These are phyloP conservation scores for Colletotrichum horii DNA, from an alignment of 2,329 filamentous ascomycete species.

Conservation along the genomic window DNA sequence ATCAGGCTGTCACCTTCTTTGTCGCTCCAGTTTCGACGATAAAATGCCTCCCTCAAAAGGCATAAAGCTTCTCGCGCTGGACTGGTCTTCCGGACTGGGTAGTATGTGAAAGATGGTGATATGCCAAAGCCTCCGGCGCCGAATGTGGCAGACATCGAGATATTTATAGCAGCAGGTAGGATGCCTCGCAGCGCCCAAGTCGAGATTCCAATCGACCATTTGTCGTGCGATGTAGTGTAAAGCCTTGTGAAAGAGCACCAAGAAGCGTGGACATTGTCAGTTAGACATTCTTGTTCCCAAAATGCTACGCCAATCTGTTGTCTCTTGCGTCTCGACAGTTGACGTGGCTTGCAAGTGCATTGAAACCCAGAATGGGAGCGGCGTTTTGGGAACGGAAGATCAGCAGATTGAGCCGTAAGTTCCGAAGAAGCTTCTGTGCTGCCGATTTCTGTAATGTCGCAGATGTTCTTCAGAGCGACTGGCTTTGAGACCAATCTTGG, in stretches of 20 bases:
- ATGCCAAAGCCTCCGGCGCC: background rate
- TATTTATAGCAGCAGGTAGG: background rate
- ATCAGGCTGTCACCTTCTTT: background rate
- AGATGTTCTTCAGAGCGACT: background rate
- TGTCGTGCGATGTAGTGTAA: background rate
- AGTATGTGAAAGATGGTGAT: background rate
- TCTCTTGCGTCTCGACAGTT: background rate
- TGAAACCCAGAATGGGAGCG: background rate
- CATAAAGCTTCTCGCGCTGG: background rate
- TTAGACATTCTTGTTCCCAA: background rate
- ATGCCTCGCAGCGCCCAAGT: background rate
- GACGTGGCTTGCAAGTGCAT: background rate
- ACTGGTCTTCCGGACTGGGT: accelerated
- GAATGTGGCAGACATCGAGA: background rate
- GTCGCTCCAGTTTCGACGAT: background rate
- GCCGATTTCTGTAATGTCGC: background rate
- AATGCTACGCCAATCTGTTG: background rate
- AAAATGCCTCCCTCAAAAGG: background rate
- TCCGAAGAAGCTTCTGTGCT: background rate
- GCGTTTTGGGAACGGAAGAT: background rate
- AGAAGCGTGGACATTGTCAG: background rate
- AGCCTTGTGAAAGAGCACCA: background rate
- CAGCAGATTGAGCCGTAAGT: background rate
- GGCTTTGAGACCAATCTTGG: background rate
- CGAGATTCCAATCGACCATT: background rate